Conservation (phyloP, 2,329 filamentous ascomycete genomes). For the Mollisiaceae sp. region DNA sequence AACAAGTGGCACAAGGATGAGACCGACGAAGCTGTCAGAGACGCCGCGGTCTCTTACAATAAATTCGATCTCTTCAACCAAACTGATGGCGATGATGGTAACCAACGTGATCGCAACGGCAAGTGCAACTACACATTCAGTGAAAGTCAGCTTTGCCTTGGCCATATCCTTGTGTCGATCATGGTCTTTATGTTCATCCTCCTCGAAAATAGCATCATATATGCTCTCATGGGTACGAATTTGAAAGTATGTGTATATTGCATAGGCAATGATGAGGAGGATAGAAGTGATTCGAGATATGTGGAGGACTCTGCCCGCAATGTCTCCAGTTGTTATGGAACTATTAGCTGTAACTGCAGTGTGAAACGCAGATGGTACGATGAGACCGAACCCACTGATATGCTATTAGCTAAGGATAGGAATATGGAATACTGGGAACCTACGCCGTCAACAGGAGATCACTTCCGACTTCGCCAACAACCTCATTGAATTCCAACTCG, state of each 20-base stretch:
- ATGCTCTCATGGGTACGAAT: constrained; percentile 78
- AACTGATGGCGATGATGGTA: constrained; percentile 72
- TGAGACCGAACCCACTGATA: constrained; percentile 53
- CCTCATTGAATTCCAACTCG: constrained; percentile 74
- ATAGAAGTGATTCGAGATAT: constrained; percentile 75
- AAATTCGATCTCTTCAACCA: constrained; percentile 73
- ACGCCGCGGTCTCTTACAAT: constrained; percentile 58
- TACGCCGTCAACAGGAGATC: constrained; percentile 79
- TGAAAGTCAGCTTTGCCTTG: constrained; percentile 75
- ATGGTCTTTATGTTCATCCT: constrained; percentile 70
- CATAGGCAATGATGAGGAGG: constrained; percentile 72
- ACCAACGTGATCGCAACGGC: constrained; percentile 69
- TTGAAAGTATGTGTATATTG: constrained; percentile 73
- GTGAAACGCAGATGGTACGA: constrained; percentile 53
- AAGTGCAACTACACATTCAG: constrained; percentile 72
- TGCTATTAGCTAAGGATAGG: constrained; percentile 17
- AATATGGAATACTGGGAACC: constrained; percentile 45
- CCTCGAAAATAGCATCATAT: constrained; percentile 74
- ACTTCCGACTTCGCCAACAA: constrained; percentile 78
- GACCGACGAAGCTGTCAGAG: constrained; percentile 65
- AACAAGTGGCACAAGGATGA: constrained; percentile 81
- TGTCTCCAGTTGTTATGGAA: constrained; percentile 43
- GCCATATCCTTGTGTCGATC: constrained; percentile 63
- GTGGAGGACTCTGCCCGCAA: constrained; percentile 60
- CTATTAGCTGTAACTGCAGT: constrained; percentile 48